Evolutionary conservation across 1,284 basidiomycete genomes (phyloP).

Genomic region (Trichosporon sp.): DNA sequence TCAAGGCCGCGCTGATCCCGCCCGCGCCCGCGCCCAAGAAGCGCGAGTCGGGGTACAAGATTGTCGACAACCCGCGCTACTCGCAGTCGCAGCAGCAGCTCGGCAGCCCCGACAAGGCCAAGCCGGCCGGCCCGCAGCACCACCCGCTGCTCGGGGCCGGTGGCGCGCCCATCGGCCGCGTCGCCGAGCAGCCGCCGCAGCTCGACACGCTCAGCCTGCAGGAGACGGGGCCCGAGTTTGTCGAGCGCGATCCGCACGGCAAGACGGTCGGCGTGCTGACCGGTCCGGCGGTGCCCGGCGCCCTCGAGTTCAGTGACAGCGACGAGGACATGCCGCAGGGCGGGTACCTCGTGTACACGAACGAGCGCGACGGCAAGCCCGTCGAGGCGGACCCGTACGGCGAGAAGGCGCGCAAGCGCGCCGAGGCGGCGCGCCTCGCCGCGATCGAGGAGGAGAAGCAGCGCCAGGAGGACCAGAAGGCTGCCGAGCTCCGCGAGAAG

Average conservation of each 20-base stretch:
- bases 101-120: background rate
- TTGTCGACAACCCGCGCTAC: background rate
- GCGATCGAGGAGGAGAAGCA: background rate
- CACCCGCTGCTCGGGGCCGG: background rate
- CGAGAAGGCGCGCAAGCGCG: conserved; percentile 1
- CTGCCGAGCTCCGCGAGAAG: background rate
- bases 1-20: background rate
- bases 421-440: background rate
- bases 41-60: background rate
- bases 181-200: background rate
- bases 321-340: background rate
- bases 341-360: background rate
- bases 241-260: background rate
- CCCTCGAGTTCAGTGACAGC: background rate
- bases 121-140: background rate
- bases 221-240: background rate
- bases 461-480: background rate
- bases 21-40: background rate
- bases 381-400: background rate
- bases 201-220: background rate
- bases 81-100: background rate
- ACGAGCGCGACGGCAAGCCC: background rate
- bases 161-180: background rate
- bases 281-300: background rate
- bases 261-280: background rate